phyloP scores from a whole-genome alignment of 768 basidiomycete species.

The Naganishia antarctica region DNA sequence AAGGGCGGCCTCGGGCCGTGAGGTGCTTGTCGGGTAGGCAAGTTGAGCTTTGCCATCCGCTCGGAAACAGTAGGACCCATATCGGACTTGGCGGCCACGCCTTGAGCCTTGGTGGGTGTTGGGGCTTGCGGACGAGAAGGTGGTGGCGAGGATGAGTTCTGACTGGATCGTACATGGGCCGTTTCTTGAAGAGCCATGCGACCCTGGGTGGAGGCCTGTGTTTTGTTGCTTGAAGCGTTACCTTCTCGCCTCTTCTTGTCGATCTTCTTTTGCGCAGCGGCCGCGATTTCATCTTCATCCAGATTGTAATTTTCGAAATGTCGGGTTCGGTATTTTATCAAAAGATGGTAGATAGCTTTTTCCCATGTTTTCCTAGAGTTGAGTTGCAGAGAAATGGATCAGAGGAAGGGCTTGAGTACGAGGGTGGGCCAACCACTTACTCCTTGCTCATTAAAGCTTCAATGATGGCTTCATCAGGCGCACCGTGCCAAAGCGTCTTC shows the following conservation, averaged over 20 bases:
- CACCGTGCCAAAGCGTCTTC: conserved; percentile 83
- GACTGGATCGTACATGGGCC: background rate
- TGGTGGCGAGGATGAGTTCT: conserved; percentile 20
- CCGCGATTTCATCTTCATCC: conserved; percentile 57
- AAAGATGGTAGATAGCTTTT: conserved; percentile 87
- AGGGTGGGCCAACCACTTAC: conserved; percentile 39
- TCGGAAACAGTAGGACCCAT: conserved; percentile 26
- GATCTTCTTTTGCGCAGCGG: background rate
- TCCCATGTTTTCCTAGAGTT: conserved; percentile 73
- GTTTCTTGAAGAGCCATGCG: conserved; percentile 9
- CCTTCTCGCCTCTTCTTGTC: conserved; percentile 12
- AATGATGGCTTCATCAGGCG: conserved; percentile 67
- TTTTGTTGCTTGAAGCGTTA: too few relatives aligned
- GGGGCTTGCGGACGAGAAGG: conserved; percentile 48
- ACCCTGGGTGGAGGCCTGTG: background rate
- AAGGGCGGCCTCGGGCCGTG: conserved; percentile 47
- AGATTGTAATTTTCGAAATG: conserved; percentile 65
- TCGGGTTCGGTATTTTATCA: conserved; percentile 74
- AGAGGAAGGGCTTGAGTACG: background rate
- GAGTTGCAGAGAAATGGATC: conserved; percentile 12
- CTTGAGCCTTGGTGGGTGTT: conserved; percentile 50
- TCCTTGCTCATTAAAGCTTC: conserved; percentile 58
- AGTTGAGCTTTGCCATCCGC: conserved; percentile 27
- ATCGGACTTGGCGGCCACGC: conserved; percentile 34
- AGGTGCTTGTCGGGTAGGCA: conserved; percentile 31